Evolutionary conservation across 2,329 filamentous ascomycete species (phyloP).

Genomic region (Huntiella bhutanensis): DNA sequence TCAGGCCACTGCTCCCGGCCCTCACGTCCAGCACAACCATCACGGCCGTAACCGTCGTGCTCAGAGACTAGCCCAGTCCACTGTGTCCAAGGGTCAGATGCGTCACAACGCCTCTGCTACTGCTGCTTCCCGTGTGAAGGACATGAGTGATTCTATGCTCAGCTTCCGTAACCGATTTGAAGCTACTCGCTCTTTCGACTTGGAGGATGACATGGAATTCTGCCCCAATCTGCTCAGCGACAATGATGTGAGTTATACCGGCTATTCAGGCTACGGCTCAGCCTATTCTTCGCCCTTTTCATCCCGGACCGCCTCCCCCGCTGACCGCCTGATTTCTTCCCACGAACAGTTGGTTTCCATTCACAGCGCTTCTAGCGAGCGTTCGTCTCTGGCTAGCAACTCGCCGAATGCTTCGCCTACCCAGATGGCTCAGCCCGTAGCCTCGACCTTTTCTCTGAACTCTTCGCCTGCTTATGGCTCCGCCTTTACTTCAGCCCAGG

Average conservation of each 20-base stretch:
- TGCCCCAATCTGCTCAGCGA: slow-evolving; percentile 84
- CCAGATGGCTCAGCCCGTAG: slow-evolving; percentile 64
- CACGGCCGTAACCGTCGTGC: slow-evolving; percentile 72
- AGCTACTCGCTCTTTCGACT: slow-evolving; percentile 78
- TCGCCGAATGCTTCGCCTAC: slow-evolving; percentile 84
- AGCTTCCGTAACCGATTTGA: slow-evolving; percentile 79
- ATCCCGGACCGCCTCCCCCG: slow-evolving; percentile 13
- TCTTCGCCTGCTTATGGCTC: slow-evolving; percentile 47
- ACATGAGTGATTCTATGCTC: slow-evolving; percentile 47
- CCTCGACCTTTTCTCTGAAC: slow-evolving; percentile 58
- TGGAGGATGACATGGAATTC: slow-evolving; percentile 92
- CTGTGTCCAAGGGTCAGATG: slow-evolving; percentile 63
- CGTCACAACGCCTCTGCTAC: slow-evolving; percentile 43
- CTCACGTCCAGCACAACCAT: slow-evolving; percentile 52
- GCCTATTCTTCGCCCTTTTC: slow-evolving; percentile 3
- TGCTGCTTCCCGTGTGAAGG: slow-evolving; percentile 48
- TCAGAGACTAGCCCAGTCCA: slow-evolving; percentile 43
- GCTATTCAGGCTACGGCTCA: neutral
- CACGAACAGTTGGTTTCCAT: slow-evolving; percentile 63
- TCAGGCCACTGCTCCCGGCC: slow-evolving; percentile 23
- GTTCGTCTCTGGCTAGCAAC: slow-evolving; percentile 83
- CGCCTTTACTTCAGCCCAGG: slow-evolving; percentile 46
- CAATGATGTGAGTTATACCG: slow-evolving; percentile 54
- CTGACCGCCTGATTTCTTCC: slow-evolving; percentile 17
- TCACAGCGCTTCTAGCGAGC: slow-evolving; percentile 82